Conservation (phyloP, 768 basidiomycete genomes). For the Boletus patriciae region DNA sequence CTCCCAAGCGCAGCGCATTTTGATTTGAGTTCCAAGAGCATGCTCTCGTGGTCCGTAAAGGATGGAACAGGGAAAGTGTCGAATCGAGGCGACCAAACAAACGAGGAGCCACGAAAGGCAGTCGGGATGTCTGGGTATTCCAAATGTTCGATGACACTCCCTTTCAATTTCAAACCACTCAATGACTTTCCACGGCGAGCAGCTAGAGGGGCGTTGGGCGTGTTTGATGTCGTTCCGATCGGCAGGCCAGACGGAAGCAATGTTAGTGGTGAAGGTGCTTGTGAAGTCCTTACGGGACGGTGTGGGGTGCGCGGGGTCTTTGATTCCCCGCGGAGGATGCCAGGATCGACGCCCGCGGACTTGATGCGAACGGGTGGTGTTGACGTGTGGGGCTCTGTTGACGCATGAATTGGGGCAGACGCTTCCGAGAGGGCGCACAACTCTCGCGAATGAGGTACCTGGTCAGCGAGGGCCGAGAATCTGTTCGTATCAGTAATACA, state of each 20-base stretch:
- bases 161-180: conserved; percentile 28
- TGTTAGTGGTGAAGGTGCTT: background rate
- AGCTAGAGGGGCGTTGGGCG: conserved; percentile 33
- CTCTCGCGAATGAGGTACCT: conserved; percentile 2
- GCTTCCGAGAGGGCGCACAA: background rate
- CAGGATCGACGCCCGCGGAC: conserved; percentile 9
- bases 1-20: conserved; percentile 31
- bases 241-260: background rate
- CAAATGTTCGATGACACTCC: conserved; percentile 15
- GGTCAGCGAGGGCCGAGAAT: background rate
- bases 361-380: conserved; percentile 3
- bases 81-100: conserved; percentile 33
- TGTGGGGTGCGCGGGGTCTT: background rate
- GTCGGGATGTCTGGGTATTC: conserved; percentile 45
- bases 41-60: conserved; percentile 35
- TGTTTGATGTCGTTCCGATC: background rate
- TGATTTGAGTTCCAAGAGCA: conserved; percentile 37
- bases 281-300: conserved; percentile 2
- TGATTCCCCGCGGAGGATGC: conserved; percentile 6
- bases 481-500: background rate
- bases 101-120: conserved; percentile 41
- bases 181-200: conserved; percentile 40
- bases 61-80: conserved; percentile 13
- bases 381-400: conserved; percentile 1
- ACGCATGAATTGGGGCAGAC: background rate